Conservation (phyloP, 2,329 filamentous ascomycete species). For the Calonectria leucothoes region DNA sequence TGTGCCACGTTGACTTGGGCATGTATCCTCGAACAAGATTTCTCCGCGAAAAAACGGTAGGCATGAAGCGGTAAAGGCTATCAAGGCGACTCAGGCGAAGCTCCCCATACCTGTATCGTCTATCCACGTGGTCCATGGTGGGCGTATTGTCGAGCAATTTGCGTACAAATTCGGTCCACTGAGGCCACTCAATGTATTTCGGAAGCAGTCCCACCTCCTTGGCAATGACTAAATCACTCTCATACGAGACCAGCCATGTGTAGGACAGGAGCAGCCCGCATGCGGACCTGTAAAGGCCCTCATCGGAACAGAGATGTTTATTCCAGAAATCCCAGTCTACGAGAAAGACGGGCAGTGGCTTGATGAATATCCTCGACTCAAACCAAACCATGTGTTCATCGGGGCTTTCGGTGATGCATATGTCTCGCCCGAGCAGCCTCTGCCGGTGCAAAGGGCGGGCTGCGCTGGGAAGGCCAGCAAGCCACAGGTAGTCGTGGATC, state of each 20-base stretch:
- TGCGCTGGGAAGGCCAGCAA: constrained; percentile 21
- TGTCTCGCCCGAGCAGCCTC: constrained; percentile 11
- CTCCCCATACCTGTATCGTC: constrained; percentile 26
- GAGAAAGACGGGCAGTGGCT: constrained; percentile 19
- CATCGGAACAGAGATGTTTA: neutral
- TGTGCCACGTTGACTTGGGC: constrained; percentile 9
- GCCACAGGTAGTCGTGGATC: constrained; percentile 13
- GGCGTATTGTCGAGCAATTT: neutral
- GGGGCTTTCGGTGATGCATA: constrained; percentile 16
- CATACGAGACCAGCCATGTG: constrained; percentile 10
- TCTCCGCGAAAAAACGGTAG: neutral
- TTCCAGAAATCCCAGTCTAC: constrained; percentile 15
- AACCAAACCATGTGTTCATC: constrained; percentile 25
- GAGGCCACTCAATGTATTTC: neutral
- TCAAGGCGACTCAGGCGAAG: constrained; percentile 25
- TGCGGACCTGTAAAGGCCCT: neutral
- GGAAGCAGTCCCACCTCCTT: constrained; percentile 1
- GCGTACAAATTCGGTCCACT: constrained; percentile 15
- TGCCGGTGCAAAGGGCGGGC: constrained; percentile 23
- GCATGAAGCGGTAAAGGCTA: constrained; percentile 13
- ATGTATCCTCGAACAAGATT: constrained; percentile 10
- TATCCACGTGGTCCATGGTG: neutral
- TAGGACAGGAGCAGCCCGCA: constrained; percentile 16
- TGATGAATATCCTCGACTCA: constrained; percentile 17
- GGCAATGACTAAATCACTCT: constrained; percentile 15